phyloP scores from a whole-genome alignment of 169 alveolate genomes.

The Plasmodium ovale region DNA sequence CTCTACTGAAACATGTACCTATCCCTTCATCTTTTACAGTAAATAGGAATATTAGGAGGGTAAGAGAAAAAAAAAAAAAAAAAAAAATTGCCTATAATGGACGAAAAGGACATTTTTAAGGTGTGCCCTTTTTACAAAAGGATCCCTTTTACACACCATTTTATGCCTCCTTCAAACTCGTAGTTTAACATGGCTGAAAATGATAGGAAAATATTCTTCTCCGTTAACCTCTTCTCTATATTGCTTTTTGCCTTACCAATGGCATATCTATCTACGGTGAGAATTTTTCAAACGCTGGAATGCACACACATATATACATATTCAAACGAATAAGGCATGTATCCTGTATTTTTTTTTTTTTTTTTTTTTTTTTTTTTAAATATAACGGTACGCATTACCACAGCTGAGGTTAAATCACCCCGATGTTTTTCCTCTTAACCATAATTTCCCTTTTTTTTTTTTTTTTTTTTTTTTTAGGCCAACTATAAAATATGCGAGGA shows the following conservation, averaged over 20 bases:
- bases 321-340: background rate
- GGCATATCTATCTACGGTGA: slow-evolving; percentile 41
- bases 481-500: slow-evolving; percentile 71
- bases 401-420: background rate
- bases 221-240: slow-evolving; percentile 47
- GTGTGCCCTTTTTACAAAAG: background rate
- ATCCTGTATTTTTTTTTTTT: no score
- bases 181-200: slow-evolving; percentile 76
- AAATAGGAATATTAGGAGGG: slow-evolving; percentile 20
- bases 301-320: background rate
- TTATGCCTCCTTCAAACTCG: background rate
- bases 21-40: slow-evolving; percentile 32
- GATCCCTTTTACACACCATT: background rate
- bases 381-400: no score
- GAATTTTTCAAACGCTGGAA: background rate
- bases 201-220: slow-evolving; percentile 60
- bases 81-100: background rate
- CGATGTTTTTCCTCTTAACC: background rate
- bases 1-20: slow-evolving; percentile 19
- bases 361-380: no score
- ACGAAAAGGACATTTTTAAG: background rate
- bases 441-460: slow-evolving; percentile 6
- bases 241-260: slow-evolving; percentile 39
- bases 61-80: background rate
- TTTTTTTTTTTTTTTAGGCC: slow-evolving; percentile 56